A percentile compares a stretch with the other conserved stretches of the same genome.
Evolutionary conservation across 495 filamentous ascomycete species (phyloP).

Genomic region (Penicillium steckii): DNA sequence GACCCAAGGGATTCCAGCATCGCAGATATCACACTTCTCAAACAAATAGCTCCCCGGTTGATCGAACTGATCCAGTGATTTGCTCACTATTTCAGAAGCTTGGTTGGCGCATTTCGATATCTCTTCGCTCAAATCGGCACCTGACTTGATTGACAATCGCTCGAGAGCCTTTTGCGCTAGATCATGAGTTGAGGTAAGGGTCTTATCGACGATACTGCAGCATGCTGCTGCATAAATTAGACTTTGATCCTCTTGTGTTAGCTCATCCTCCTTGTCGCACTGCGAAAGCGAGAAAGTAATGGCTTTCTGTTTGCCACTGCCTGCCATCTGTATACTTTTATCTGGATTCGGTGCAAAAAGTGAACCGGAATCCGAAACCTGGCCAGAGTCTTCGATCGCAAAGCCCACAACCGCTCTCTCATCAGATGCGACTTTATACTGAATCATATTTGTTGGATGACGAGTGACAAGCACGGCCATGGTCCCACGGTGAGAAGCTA

Average conservation of each 20-base stretch:
- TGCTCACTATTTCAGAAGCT: constrained; percentile 20
- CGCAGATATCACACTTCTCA: constrained; percentile 51
- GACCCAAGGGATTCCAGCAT: constrained; percentile 37
- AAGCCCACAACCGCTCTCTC: constrained; percentile 41
- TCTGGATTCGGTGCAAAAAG: constrained; percentile 9
- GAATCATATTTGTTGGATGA: constrained; percentile 53
- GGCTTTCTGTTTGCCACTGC: constrained; percentile 22
- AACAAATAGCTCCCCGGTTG: constrained; percentile 29
- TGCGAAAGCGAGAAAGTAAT: constrained; percentile 31
- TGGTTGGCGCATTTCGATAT: constrained; percentile 25
- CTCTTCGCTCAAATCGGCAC: constrained; percentile 33
- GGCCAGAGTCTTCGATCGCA: constrained; percentile 12
- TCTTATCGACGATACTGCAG: constrained; percentile 33
- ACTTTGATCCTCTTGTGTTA: constrained; percentile 22
- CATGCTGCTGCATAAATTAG: constrained; percentile 41
- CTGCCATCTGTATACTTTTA: constrained; percentile 5
- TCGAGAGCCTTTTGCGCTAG: constrained; percentile 31
- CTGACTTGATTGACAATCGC: constrained; percentile 25
- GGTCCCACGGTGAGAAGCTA: constrained; percentile 40
- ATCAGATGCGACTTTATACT: constrained; percentile 44
- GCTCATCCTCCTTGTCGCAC: constrained; percentile 6
- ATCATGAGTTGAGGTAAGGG: constrained; percentile 19
- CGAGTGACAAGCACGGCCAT: constrained; percentile 42
- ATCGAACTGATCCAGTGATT: constrained; percentile 20
- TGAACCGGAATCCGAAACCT: not conserved